phyloP scores from a whole-genome alignment of 495 filamentous ascomycete genomes.

The Talaromyces thailandensis region DNA sequence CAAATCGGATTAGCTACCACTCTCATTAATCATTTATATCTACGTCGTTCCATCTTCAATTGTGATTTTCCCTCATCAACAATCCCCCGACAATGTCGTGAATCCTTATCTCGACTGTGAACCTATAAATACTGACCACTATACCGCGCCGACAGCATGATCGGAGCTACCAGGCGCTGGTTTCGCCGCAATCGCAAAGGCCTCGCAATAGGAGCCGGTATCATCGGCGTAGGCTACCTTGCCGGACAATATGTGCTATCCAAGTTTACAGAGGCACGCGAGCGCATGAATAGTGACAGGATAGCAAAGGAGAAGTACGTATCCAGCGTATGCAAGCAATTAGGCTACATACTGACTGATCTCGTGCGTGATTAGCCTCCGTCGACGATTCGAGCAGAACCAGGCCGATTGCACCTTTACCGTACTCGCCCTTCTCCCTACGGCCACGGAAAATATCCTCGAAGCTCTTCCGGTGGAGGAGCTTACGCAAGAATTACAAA shows the following conservation, averaged over 20 bases:
- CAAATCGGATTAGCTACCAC: neutral
- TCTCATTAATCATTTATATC: no score
- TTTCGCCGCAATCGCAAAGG: conserved; percentile 83
- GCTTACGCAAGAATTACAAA: conserved; percentile 82
- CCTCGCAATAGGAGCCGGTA: conserved; percentile 76
- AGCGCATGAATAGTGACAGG: conserved; percentile 90
- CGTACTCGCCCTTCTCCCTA: conserved; percentile 90
- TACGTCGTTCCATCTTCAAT: neutral
- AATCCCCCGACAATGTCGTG: neutral
- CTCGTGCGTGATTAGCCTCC: conserved; percentile 50
- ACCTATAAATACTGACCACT: neutral
- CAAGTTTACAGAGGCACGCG: conserved; percentile 84
- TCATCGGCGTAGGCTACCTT: conserved; percentile 84
- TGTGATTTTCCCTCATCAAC: neutral
- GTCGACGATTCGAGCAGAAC: conserved; percentile 94
- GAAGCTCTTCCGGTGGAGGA: conserved; percentile 82
- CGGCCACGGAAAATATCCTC: conserved; percentile 79
- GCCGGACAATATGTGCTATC: conserved; percentile 83
- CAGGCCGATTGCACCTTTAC: conserved; percentile 98
- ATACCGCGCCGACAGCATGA: conserved; percentile 44
- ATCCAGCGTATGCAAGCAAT: neutral
- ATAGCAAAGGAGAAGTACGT: conserved; percentile 92
- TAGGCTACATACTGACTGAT: conserved; percentile 10
- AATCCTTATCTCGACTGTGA: neutral
- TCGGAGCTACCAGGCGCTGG: conserved; percentile 77